Evolutionary conservation across 2,329 filamentous ascomycete genomes (phyloP), one percentile per base, ranked within the genome.

Genomic region (Trichophyton rubrum): DNA sequence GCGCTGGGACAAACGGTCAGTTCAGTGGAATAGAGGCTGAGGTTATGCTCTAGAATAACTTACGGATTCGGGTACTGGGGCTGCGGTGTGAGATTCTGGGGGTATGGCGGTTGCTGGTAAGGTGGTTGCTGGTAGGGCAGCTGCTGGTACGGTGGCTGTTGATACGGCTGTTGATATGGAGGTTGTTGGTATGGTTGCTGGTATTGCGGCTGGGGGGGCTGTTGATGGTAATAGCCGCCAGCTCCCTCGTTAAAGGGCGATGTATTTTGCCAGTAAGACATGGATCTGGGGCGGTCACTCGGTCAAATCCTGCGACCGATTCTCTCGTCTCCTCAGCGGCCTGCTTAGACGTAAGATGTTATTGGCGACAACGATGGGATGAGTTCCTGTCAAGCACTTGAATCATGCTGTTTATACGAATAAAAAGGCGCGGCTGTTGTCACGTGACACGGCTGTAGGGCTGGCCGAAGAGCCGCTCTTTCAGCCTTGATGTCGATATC

Each of bases 41-140:
- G 9, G 33, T 11, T 38, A 13, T 35, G 13, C 27, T 5, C n/a
- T 17, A 24, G 49, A 6, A 15, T 20, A 13, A 62, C 64, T 38
- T 62, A 61, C 38, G 63, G 64, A 9, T 40, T 27, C n/a, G 45
- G 20, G 13, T 55, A 27, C 27, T 55, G 49, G 22, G 49, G 49
- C n/a, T 33, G 49, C 4, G 49, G 49, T 55, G 49, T 17, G 15
- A 55, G 49, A 6, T 33, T 55, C n/a, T 55, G 49, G 15, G 30
- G 49, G 15, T 55, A 55, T 7, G 49, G 49, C 8, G 49, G 49
- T 13, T 55, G 49, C 15, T 53, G 55, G 27, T 57, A 57, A 13
- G 20, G 30, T 7, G 20, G 30, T 30, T 57, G 55, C 56, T 58
- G 56, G 24, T 41, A 45, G 2, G 56, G 56, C 7, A 13, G 24